A percentile compares a stretch with the other conserved stretches of the same genome.
These are phyloP conservation scores for Malassezia sp. DNA, from an alignment of 1,284 basidiomycete species.

Conservation along the genomic window DNA sequence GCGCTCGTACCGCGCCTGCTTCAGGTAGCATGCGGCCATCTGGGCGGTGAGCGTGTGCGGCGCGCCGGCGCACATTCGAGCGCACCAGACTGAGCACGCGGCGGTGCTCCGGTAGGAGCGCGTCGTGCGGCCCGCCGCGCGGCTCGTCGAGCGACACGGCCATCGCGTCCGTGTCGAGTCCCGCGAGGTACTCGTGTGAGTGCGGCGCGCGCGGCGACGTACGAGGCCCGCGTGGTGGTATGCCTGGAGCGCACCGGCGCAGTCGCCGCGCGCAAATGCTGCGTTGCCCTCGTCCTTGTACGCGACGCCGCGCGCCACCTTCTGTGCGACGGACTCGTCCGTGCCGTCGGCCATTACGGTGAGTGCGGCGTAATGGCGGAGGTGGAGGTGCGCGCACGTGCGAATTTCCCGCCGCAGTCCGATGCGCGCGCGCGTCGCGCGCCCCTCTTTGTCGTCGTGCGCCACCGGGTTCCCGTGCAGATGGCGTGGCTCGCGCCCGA, in stretches of 20 bases:
- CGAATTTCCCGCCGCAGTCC: too few relatives aligned
- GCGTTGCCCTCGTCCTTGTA: conserved; percentile 12
- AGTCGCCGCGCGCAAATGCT: background rate
- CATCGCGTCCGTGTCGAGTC: conserved; percentile 7
- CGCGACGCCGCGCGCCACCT: background rate
- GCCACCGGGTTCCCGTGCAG: too few relatives aligned
- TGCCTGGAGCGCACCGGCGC: background rate
- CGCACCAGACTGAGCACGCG: conserved; percentile 13
- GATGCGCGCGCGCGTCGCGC: too few relatives aligned
- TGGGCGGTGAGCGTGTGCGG: conserved; percentile 1
- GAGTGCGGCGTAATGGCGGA: too few relatives aligned
- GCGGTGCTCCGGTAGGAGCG: conserved; percentile 1
- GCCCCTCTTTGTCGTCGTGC: too few relatives aligned
- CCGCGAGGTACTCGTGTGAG: conserved; percentile 11
- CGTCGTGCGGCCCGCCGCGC: background rate
- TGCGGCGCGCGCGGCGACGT: background rate
- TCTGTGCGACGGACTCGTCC: too few relatives aligned
- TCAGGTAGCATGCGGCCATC: conserved; percentile 20
- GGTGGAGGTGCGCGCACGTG: too few relatives aligned
- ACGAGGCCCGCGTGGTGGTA: conserved; percentile 12
- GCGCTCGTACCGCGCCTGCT: conserved; percentile 8
- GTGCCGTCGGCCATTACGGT: too few relatives aligned
- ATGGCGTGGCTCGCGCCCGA: conserved; percentile 1
- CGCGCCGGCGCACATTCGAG: conserved; percentile 11
- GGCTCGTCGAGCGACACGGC: background rate